Evolutionary conservation across 257 asterid genomes (phyloP), one percentile per base, ranked within the genome.

Genomic region (Solanum tacnaense): DNA sequence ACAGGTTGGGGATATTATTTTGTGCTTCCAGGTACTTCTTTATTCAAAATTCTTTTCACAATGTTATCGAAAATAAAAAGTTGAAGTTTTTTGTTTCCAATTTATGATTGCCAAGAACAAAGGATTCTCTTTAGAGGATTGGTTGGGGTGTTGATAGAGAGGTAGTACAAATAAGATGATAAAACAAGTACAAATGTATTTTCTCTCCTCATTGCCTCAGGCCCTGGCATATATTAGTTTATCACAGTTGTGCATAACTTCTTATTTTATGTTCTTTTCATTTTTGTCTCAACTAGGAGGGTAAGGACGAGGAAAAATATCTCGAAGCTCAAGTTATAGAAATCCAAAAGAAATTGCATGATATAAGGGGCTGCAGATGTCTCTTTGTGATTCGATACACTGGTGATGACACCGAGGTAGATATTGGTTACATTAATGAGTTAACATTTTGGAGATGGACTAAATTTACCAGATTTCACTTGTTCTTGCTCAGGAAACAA

Each of bases 281-380:
- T 46, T 23, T 81, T 32, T 18, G 34, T 27, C 35, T 81, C 56
- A 49, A 46, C 85, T 81, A 97, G 99, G 98, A 94, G 93, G 92
- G 88, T 16, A 90, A 92, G 39, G 93, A 97, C 86, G 94, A 92
- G 92, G 96, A 95, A 74, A 91, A 92, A 89, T 96, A 97, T 90
- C 94, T 91, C 38, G 99, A 97, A 86, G 99, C 99, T 88, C 93
- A 81, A 85, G 94, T 97, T 49, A 67, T 91, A 7, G 95, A 93
- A 39, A 93, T 97, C 86, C 93, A 93, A 88, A 93, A 91, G 91
- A 93, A 94, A 91, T 88, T 91, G 93, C 99, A 97, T 86, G 99
- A 97, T 86, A 91, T 96, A 71, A 91, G 99, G 90, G 99, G 99
- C 44, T 97, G 99, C 92, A 91, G 99, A 89, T 97, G 99, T 84